These are phyloP conservation scores for Leccinum subgranulosum DNA, from an alignment of 768 basidiomycete genomes.

Conservation along the genomic window DNA sequence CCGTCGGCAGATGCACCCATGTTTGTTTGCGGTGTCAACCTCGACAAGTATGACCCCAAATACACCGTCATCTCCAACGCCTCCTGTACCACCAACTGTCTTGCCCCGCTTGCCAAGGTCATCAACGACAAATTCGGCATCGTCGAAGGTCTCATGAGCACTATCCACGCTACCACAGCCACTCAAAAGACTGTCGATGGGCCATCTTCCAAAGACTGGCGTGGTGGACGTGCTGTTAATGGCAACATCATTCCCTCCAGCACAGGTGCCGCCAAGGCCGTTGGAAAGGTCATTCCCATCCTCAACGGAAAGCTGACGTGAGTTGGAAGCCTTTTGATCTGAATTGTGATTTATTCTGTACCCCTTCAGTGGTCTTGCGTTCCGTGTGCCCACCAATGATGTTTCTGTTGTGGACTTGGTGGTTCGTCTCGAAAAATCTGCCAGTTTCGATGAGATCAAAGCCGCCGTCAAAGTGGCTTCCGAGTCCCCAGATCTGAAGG, in stretches of 20 bases:
- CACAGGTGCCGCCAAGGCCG: conserved; percentile 98
- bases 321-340: conserved; percentile 22
- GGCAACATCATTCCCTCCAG: conserved; percentile 99
- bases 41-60: conserved; percentile 85
- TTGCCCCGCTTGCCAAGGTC: conserved; percentile 98
- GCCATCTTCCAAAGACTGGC: conserved; percentile 95
- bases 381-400: conserved; percentile 96
- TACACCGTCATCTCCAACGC: conserved; percentile 97
- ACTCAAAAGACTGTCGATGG: conserved; percentile 96
- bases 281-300: conserved; percentile 94
- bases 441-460: conserved; percentile 92
- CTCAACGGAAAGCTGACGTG: conserved; percentile 98
- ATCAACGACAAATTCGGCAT: conserved; percentile 97
- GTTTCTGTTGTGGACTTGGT: conserved; percentile 99
- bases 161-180: conserved; percentile 94
- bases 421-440: conserved; percentile 82
- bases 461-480: conserved; percentile 75
- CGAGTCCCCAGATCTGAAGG: conserved; percentile 57
- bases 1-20: conserved; percentile 97
- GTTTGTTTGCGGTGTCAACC: conserved; percentile 95
- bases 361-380: conserved; percentile 71
- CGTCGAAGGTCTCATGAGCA: conserved; percentile 97
- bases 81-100: conserved; percentile 99
- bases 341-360: conserved; percentile 3
- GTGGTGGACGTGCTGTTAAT: conserved; percentile 91